Evolutionary conservation across 169 alveolate genomes (phyloP), one percentile per base, ranked within the genome.

Genomic region (Plasmodium berghei): DNA sequence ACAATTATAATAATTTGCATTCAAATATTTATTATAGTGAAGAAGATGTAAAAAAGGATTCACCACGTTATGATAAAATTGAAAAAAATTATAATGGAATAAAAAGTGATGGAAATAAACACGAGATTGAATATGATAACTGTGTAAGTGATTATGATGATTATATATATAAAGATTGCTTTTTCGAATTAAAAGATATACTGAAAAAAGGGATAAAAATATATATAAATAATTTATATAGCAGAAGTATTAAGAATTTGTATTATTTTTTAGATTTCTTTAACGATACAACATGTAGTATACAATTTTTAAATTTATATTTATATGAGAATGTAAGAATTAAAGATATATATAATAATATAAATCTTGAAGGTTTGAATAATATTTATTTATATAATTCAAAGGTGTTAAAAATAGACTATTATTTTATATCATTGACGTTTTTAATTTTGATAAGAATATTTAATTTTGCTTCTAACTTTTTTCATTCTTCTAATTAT

Each of bases 381-480:
- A 80, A 80, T 45, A 67, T 67, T 1, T 80, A 80, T 49, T 55
- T 80, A 64, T 80, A 80, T 28, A 67, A 80, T 67, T 80, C 22
- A 18, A 67, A 55, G 56, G 42, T 71, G 34, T 59, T 66, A 69
- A 80, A 80, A 45, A 54, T 80, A 9, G 40, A 56, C 24, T 80
- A 80, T 61, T 8, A 80, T 45, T 80, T 80, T 42, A n/a, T 80
- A 67, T 80, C 72, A 59, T 67, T 55, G 5, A 10, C 61, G 9
- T 67, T 67, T 80, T 66, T 62, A 28, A 42, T 46, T 10, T 8
- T 67, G 26, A 72, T 54, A 12, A 18, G 48, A 49, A 80, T 80
- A 10, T 80, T 67, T 34, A 80, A 80, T 67, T 80, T 52, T 48
- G 69, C 64, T 12, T 20, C 72, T 4, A 64, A 42, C 14, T 66